These are phyloP conservation scores for Suaeda aralocaspica DNA, from an alignment of 148 eudicot species.

Conservation along the genomic window DNA sequence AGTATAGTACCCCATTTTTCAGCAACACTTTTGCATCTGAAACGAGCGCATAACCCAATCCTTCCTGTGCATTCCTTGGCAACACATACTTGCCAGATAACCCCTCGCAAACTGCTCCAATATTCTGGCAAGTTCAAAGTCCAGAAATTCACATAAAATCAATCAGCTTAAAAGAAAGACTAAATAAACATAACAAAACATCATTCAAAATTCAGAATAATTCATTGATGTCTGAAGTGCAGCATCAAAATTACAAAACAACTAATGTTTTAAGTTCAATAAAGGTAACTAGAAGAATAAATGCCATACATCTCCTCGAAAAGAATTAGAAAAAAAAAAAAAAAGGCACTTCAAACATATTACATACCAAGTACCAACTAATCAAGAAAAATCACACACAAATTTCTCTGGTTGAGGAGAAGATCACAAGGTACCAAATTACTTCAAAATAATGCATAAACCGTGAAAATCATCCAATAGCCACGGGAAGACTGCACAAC, in stretches of 20 bases:
- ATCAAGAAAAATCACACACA: not conserved
- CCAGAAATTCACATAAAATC: not conserved
- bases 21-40: conserved; percentile 63
- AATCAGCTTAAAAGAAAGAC: not conserved
- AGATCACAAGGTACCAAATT: not conserved
- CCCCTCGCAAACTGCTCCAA: conserved; percentile 86
- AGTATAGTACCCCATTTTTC: conserved; percentile 95
- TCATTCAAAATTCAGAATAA: no score
- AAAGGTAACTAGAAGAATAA: not conserved
- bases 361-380: not conserved
- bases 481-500: no score
- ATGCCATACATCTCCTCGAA: no score
- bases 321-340: no score
- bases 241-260: not conserved
- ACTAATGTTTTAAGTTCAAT: not conserved
- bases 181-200: not conserved
- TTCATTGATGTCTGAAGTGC: no score
- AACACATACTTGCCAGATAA: conserved; percentile 88
- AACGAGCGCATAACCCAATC: conserved; percentile 61
- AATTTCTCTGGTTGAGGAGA: not conserved
- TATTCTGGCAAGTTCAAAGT: conserved; percentile 49
- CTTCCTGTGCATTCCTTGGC: conserved; percentile 85
- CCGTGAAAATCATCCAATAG: not conserved
- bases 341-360: not conserved
- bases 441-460: not conserved